A percentile compares a stretch with the other conserved stretches of the same genome.
These are phyloP conservation scores for Rusavskia elegans DNA, from an alignment of 495 filamentous ascomycete species.

Conservation along the genomic window DNA sequence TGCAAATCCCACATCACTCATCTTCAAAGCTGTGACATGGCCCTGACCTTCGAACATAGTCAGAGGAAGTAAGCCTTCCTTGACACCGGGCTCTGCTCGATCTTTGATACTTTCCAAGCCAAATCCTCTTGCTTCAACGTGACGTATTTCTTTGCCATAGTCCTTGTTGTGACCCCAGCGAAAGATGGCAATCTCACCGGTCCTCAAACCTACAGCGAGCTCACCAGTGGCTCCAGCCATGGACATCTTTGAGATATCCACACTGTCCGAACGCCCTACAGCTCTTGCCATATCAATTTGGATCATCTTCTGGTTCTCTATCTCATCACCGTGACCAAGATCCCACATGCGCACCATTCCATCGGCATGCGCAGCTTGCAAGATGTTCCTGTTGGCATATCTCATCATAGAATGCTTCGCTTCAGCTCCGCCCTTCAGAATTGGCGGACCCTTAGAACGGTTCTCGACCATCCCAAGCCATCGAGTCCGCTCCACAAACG, in stretches of 20 bases:
- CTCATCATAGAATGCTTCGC: constrained; percentile 48
- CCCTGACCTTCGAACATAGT: constrained; percentile 73
- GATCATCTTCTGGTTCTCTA: constrained; percentile 69
- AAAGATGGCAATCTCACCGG: constrained; percentile 75
- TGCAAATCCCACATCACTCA: constrained; percentile 85
- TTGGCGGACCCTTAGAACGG: constrained; percentile 51
- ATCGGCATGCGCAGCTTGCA: constrained; percentile 74
- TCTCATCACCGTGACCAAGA: constrained; percentile 73
- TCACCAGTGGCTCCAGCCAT: constrained; percentile 68
- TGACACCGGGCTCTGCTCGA: constrained; percentile 62
- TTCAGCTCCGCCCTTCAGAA: constrained; percentile 64
- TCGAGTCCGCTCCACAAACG: constrained; percentile 52
- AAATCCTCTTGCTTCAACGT: constrained; percentile 33
- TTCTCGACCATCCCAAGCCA: constrained; percentile 86
- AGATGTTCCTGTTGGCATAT: constrained; percentile 64
- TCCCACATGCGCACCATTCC: constrained; percentile 84
- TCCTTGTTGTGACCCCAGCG: constrained; percentile 68
- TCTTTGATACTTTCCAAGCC: constrained; percentile 58
- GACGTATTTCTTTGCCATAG: constrained; percentile 37
- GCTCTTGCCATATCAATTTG: constrained; percentile 78
- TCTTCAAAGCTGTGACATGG: constrained; percentile 55
- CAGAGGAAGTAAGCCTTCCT: constrained; percentile 67
- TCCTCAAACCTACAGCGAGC: constrained; percentile 62
- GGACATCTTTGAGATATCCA: constrained; percentile 59
- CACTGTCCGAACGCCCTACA: constrained; percentile 60